Evolutionary conservation across 2,329 filamentous ascomycete species (phyloP).

Genomic region (Trichoderma aggressivum): DNA sequence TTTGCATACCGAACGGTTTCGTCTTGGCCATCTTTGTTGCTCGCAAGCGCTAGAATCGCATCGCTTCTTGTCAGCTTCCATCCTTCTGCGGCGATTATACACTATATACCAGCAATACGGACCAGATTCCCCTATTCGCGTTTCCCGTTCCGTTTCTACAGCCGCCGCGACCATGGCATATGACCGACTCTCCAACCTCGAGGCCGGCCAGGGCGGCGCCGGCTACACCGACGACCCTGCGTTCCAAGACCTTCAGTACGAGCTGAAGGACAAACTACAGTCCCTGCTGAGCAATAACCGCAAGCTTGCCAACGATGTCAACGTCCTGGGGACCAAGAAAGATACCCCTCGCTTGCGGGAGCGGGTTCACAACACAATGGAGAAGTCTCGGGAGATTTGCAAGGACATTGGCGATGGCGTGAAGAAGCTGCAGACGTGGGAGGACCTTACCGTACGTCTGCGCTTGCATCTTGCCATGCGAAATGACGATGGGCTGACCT

Average conservation of each 20-base stretch:
- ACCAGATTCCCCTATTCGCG: background rate
- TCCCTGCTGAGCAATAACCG: slow-evolving; percentile 84
- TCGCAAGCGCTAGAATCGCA: slow-evolving; percentile 16
- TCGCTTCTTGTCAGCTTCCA: background rate
- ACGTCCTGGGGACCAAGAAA: slow-evolving; percentile 80
- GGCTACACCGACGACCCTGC: slow-evolving; percentile 91
- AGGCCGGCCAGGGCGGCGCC: slow-evolving; percentile 66
- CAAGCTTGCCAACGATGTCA: slow-evolving; percentile 78
- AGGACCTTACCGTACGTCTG: slow-evolving; percentile 68
- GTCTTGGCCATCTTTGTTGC: background rate
- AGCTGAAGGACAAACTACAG: slow-evolving; percentile 85
- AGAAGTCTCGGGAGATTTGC: slow-evolving; percentile 82
- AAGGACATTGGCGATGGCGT: slow-evolving; percentile 90
- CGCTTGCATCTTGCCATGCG: background rate
- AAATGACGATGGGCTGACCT: background rate
- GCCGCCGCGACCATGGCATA: slow-evolving; percentile 70
- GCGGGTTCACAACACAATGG: slow-evolving; percentile 80
- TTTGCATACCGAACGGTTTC: background rate
- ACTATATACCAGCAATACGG: background rate
- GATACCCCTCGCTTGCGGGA: slow-evolving; percentile 90
- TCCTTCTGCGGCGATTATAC: background rate
- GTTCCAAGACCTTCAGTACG: slow-evolving; percentile 78
- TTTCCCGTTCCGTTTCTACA: background rate
- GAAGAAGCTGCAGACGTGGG: slow-evolving; percentile 87
- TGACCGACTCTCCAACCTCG: slow-evolving; percentile 78